phyloP scores from a whole-genome alignment of 768 basidiomycete genomes.

The Pisolithus marmoratus region DNA sequence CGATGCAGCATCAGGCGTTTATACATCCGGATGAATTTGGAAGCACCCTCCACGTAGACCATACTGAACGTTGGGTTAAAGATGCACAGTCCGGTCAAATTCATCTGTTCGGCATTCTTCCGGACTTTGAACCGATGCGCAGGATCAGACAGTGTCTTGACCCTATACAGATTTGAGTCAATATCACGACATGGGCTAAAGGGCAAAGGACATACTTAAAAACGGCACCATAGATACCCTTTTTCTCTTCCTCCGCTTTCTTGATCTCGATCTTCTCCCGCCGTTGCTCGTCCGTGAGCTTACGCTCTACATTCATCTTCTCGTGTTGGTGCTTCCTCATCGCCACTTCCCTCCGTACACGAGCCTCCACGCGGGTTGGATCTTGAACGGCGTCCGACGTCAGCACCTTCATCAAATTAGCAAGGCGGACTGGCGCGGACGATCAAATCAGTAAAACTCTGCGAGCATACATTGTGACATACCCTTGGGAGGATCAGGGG shows the following conservation, averaged over 20 bases:
- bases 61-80: slow-evolving; percentile 87
- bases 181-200: neutral
- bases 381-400: slow-evolving; percentile 97
- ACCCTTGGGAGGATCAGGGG: slow-evolving; percentile 96
- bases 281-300: slow-evolving; percentile 86
- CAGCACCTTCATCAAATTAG: slow-evolving; percentile 96
- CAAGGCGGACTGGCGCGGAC: slow-evolving; percentile 64
- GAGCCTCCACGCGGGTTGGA: slow-evolving; percentile 94
- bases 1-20: slow-evolving; percentile 81
- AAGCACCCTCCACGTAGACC: slow-evolving; percentile 90
- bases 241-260: slow-evolving; percentile 84
- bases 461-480: slow-evolving; percentile 3
- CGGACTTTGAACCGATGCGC: slow-evolving; percentile 94
- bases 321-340: slow-evolving; percentile 86
- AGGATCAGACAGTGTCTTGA: slow-evolving; percentile 85
- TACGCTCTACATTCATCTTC: slow-evolving; percentile 88
- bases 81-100: slow-evolving; percentile 83
- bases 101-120: slow-evolving; percentile 91
- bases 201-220: slow-evolving; percentile 68
- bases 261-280: slow-evolving; percentile 83
- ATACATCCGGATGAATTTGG: slow-evolving; percentile 82
- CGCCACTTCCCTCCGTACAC: slow-evolving; percentile 89
- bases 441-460: neutral
- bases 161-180: slow-evolving; percentile 37
- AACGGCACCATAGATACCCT: slow-evolving; percentile 73